These are phyloP conservation scores for Lachnellula hyalina DNA, from an alignment of 2,329 filamentous ascomycete genomes.

Conservation along the genomic window DNA sequence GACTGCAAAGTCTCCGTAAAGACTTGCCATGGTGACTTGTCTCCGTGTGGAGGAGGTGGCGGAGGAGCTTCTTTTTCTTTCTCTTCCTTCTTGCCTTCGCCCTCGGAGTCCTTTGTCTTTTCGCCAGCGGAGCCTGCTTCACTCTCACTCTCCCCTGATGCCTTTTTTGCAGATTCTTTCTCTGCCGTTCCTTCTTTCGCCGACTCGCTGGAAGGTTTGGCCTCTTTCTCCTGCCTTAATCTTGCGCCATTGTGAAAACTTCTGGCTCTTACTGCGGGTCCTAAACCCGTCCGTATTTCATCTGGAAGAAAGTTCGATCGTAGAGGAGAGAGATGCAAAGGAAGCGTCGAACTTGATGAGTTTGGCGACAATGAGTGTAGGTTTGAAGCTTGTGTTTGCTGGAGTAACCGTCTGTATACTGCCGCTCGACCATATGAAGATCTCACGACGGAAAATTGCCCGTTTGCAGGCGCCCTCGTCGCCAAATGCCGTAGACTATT, in stretches of 20 bases:
- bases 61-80: constrained; percentile 63
- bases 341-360: constrained; percentile 34
- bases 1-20: constrained; percentile 93
- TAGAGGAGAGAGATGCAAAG: constrained; percentile 34
- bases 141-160: constrained; percentile 15
- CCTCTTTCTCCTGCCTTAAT: constrained; percentile 25
- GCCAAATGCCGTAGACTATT: constrained; percentile 26
- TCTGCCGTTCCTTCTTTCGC: constrained; percentile 14
- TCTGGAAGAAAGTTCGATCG: constrained; percentile 36
- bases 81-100: constrained; percentile 38
- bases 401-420: constrained; percentile 32
- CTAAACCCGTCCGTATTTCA: constrained; percentile 18
- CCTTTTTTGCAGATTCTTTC: constrained; percentile 20
- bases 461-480: constrained; percentile 23
- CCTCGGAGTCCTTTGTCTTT: constrained; percentile 29
- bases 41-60: constrained; percentile 91
- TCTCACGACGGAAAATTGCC: constrained; percentile 29
- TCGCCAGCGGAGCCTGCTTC: constrained; percentile 18
- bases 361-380: constrained; percentile 25
- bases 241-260: constrained; percentile 22
- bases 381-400: constrained; percentile 27
- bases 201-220: constrained; percentile 18
- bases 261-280: constrained; percentile 10
- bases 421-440: constrained; percentile 26
- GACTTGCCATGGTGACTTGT: constrained; percentile 98